These are phyloP conservation scores for Tuber microsphaerosporum DNA, from an alignment of 495 filamentous ascomycete genomes.

Conservation along the genomic window DNA sequence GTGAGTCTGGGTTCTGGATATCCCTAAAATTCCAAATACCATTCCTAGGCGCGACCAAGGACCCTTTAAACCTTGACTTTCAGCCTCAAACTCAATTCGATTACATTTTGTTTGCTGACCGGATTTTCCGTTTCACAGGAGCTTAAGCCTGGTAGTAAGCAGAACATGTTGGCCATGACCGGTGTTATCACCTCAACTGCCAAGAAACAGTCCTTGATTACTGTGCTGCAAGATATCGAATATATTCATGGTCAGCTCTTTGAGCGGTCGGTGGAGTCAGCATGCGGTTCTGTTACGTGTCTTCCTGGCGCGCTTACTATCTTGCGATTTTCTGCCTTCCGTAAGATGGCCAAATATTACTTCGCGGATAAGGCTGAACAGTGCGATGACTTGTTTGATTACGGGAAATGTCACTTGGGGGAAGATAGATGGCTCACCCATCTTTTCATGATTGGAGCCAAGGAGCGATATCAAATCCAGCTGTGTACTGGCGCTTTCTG, in stretches of 20 bases:
- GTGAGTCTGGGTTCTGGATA: conserved; percentile 26
- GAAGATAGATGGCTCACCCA: conserved; percentile 98
- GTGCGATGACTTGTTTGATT: conserved; percentile 94
- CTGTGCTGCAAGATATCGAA: conserved; percentile 93
- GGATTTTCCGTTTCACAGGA: conserved; percentile 47
- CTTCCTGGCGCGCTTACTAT: conserved; percentile 92
- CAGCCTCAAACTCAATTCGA: conserved; percentile 5
- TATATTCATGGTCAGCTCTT: conserved; percentile 97
- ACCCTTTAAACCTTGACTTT: conserved; percentile 6
- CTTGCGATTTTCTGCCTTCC: conserved; percentile 90
- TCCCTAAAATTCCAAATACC: conserved; percentile 13
- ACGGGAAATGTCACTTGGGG: conserved; percentile 87
- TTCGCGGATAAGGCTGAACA: conserved; percentile 96
- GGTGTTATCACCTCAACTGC: conserved; percentile 96
- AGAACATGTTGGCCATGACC: conserved; percentile 96
- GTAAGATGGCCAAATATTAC: conserved; percentile 97
- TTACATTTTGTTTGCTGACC: conserved; percentile 17
- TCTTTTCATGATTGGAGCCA: conserved; percentile 96
- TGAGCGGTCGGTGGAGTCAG: conserved; percentile 92
- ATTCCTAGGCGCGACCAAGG: not conserved
- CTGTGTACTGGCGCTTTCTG: conserved; percentile 97
- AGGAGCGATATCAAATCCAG: conserved; percentile 88
- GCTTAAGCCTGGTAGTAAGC: conserved; percentile 83
- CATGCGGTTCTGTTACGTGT: conserved; percentile 90
- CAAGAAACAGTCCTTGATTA: conserved; percentile 78